Conservation (phyloP, 345 rosid genomes). For the Erysimum cheiranthoides region DNA sequence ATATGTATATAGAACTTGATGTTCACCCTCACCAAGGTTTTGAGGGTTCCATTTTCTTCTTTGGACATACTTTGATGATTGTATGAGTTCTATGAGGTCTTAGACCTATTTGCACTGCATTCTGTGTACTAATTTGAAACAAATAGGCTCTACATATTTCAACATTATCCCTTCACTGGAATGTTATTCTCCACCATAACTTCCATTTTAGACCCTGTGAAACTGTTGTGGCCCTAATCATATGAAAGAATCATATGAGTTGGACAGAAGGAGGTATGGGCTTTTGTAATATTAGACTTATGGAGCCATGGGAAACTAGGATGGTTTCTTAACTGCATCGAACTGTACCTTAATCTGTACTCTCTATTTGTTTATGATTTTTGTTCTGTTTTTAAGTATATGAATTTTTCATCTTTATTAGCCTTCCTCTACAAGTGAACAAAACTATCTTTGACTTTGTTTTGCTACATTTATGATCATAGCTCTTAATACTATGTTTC, state of each 20-base stretch:
- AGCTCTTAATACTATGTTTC: slow-evolving; percentile 36
- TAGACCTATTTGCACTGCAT: slow-evolving; percentile 18
- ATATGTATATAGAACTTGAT: slow-evolving; percentile 13
- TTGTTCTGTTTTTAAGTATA: not conserved
- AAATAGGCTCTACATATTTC: slow-evolving; percentile 13
- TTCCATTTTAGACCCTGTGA: not conserved
- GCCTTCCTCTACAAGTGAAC: not conserved
- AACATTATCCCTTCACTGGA: not conserved
- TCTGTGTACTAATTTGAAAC: slow-evolving; percentile 14
- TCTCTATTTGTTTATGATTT: slow-evolving; percentile 17
- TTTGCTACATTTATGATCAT: slow-evolving; percentile 15
- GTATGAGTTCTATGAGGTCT: not conserved
- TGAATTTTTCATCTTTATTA: not conserved
- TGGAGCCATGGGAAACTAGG: slow-evolving; percentile 24
- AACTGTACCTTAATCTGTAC: slow-evolving; percentile 17
- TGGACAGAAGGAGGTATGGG: not conserved
- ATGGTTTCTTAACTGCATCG: slow-evolving; percentile 26
- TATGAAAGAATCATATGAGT: not conserved
- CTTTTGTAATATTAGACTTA: slow-evolving; percentile 6
- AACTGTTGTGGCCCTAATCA: slow-evolving; percentile 27
- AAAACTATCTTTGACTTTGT: not conserved
- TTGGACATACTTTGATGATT: slow-evolving; percentile 16
- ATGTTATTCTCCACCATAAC: slow-evolving; percentile 18
- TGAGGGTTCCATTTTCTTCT: slow-evolving; percentile 11
- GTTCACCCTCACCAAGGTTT: slow-evolving; percentile 11